These are phyloP conservation scores for Phaeolepiota aurea DNA, from an alignment of 768 basidiomycete genomes.

Conservation along the genomic window DNA sequence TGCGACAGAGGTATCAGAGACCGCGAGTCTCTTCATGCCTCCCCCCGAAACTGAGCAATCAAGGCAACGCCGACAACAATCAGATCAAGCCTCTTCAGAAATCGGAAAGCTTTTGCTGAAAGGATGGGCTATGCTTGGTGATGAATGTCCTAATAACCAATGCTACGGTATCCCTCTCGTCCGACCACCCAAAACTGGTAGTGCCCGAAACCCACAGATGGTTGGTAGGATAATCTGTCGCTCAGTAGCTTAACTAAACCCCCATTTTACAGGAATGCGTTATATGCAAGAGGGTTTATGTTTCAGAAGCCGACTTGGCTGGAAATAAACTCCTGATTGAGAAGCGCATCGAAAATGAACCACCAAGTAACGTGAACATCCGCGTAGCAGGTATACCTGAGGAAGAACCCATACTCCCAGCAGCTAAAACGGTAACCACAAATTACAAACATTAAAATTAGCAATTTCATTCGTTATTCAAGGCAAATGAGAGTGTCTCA, in stretches of 20 bases:
- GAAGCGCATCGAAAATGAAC: no score
- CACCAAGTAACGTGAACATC: no score
- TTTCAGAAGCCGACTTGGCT: slow-evolving; percentile 40
- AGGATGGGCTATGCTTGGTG: slow-evolving; percentile 87
- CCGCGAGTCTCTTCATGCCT: slow-evolving; percentile 47
- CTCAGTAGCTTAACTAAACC: slow-evolving; percentile 3
- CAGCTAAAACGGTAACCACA: no score
- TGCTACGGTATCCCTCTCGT: slow-evolving; percentile 85
- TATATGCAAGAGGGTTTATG: slow-evolving; percentile 55
- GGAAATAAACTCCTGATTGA: slow-evolving; percentile 37
- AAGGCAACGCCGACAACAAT: slow-evolving; percentile 67
- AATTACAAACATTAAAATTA: no score
- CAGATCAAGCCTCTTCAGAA: slow-evolving; percentile 70
- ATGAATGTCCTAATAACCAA: slow-evolving; percentile 62
- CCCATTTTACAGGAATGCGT: slow-evolving; percentile 61
- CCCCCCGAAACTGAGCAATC: slow-evolving; percentile 61
- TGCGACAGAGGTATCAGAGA: slow-evolving; percentile 64
- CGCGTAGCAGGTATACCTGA: no score
- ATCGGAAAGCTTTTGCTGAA: slow-evolving; percentile 72
- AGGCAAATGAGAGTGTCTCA: no score
- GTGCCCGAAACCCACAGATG: slow-evolving; percentile 58
- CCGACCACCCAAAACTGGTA: slow-evolving; percentile 58
- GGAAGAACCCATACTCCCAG: no score
- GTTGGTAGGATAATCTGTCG: slow-evolving; percentile 25
- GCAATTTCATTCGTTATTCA: no score